These are phyloP conservation scores for Yarrowia keelungensis DNA, from an alignment of 805 yeast species.

Conservation along the genomic window DNA sequence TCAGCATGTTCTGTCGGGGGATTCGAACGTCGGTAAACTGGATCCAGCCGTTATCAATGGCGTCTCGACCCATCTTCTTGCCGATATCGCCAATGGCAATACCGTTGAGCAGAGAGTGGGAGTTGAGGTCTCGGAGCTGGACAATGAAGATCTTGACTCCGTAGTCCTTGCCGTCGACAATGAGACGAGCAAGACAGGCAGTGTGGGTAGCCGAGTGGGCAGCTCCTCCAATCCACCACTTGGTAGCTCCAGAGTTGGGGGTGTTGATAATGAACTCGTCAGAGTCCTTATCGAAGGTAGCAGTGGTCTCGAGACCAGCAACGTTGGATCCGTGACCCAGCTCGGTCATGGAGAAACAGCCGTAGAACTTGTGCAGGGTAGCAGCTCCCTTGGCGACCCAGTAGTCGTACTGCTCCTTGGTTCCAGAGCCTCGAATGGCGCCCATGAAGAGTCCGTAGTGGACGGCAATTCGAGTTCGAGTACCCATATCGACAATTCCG, in stretches of 20 bases:
- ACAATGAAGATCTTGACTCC: constrained; percentile 94
- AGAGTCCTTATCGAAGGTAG: constrained; percentile 70
- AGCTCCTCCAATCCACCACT: constrained; percentile 99
- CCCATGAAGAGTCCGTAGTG: constrained; percentile 84
- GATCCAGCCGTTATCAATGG: constrained; percentile 96
- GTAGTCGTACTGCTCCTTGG: constrained; percentile 79
- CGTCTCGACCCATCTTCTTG: constrained; percentile 94
- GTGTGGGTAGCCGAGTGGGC: constrained; percentile 93
- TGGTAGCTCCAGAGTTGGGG: constrained; percentile 90
- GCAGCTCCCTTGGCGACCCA: constrained; percentile 72
- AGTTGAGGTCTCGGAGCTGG: constrained; percentile 75
- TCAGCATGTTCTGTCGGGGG: constrained; percentile 83
- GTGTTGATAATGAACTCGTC: constrained; percentile 81
- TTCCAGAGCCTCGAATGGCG: constrained; percentile 87
- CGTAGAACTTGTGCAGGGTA: constrained; percentile 57
- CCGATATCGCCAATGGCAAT: constrained; percentile 90
- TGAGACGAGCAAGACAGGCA: constrained; percentile 79
- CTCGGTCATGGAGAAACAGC: constrained; percentile 95
- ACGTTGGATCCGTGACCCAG: constrained; percentile 94
- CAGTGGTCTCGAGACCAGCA: constrained; percentile 92
- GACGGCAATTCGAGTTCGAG: constrained; percentile 84
- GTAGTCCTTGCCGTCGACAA: constrained; percentile 82
- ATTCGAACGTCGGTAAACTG: constrained; percentile 84
- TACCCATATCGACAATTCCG: constrained; percentile 67
- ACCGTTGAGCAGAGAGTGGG: constrained; percentile 77